Evolutionary conservation across 176 grass and related monocot species (phyloP), one percentile per base, ranked within the genome.

Genomic region (Tuctoria greenei): DNA sequence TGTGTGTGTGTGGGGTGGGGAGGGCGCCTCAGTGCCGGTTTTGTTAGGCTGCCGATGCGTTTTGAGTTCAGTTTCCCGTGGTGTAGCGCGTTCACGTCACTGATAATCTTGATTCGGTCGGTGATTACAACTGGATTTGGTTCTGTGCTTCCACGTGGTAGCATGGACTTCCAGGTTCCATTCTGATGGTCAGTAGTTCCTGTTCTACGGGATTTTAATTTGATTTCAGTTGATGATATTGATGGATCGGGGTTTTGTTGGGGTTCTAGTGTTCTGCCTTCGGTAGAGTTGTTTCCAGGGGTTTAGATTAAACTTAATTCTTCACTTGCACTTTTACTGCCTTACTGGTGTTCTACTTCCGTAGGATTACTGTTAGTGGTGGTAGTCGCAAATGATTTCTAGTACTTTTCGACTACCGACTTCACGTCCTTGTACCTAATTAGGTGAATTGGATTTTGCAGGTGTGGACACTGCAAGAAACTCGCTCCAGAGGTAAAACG

Each of bases 381-480:
- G 15, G 10, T 64, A 5, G 28, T 0, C 2, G 0, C 16, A 5
- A 0, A 56, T 20, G 8, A 44, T 25, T 10, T 51, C 23, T 18
- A 17, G 28, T 28, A 1, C 4, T 57, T 36, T 60, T 15, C 7
- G 20, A 54, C 51, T 54, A 21, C 18, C 18, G 47, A 51, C 7
- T 51, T n/a, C 18, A 3, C n/a, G n/a, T 14, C 26, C 34, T 10
- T 11, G 8, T 58, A 20, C 44, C 67, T 86, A 69, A 83, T 65
- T 17, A 21, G 6, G 10, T 74, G 18, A 4, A 59, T 56, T 56
- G 1, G 14, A 35, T 8, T 71, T 76, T 73, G 25, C 67, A 99
- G 95, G 95, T 99, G 95, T 92, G 95, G 89, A 23, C 95, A 94
- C 72, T 99, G 95, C 82, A 93, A 92, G 73, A 82, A 37, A 4